Conservation (phyloP, 2,329 filamentous ascomycete species). For the Penicillium sp. region DNA sequence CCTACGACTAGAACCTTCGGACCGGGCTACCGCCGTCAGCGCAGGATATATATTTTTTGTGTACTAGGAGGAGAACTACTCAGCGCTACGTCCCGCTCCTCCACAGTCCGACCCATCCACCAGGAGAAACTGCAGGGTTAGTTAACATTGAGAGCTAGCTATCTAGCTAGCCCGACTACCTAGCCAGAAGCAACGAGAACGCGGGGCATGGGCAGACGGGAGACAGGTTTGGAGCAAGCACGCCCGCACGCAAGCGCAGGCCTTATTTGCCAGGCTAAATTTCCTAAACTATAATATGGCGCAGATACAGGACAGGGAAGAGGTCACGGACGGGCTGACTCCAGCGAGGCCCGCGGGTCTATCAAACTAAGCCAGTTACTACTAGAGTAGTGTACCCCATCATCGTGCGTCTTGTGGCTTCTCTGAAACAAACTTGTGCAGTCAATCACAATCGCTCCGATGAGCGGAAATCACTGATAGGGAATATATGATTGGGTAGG, state of each 20-base stretch:
- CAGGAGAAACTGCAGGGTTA: neutral
- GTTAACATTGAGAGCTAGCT: too few species aligned
- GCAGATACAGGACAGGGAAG: constrained; percentile 1
- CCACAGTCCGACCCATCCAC: neutral
- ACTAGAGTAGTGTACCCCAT: neutral
- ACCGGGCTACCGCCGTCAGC: neutral
- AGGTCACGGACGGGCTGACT: too few species aligned
- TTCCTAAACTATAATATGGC: constrained; percentile 4
- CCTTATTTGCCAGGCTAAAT: constrained; percentile 7
- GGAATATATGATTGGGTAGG: constrained; percentile 6
- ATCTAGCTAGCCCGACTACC: neutral
- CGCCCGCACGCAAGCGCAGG: neutral
- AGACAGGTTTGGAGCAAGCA: neutral
- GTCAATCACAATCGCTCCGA: constrained; percentile 1
- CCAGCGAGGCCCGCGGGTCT: neutral
- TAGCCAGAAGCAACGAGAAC: neutral
- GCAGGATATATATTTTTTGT: neutral
- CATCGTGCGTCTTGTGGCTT: constrained; percentile 2
- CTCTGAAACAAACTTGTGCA: constrained; percentile 1
- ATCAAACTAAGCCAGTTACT: neutral
- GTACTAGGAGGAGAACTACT: neutral
- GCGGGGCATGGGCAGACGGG: neutral
- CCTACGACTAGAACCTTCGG: too few species aligned
- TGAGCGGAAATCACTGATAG: neutral
- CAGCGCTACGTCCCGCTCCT: neutral